Base-by-base conservation (phyloP, 1,284 basidiomycete genomes). In the Trametes pubescens region DNA sequence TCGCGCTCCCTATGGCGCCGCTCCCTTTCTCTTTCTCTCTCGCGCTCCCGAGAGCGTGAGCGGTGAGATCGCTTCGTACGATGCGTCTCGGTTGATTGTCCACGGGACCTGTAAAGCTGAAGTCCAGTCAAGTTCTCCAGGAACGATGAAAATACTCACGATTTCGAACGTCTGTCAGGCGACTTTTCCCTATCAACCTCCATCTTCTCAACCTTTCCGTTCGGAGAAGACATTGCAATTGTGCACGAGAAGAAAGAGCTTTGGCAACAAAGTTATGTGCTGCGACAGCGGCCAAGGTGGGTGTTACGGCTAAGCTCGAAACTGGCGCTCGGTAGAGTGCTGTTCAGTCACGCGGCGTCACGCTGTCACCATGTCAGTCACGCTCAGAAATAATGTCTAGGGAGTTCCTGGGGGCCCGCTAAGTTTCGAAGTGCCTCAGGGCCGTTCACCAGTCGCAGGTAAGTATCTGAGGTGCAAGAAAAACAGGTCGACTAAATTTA, bases 51-150 rank as follows among this genome's bases (percentile, higher is more conserved):
- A 40, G 91, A 92, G 56, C 79, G 78, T 24, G 92, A 93, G 65
- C 86, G 82, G 71, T 91, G 89, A 48, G 91, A 93, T 64, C 84
- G 83, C 69, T 82, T 83, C 37, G 90, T 91, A 52, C 84, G 85
- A 68, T 86, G 84, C 22, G 90, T 92, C 72, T 92, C 91, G 47
- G 86, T 86, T 14, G 90, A 92, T 73, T 85, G 85, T 73, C 88
- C 88, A 68, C 88, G 86, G 68, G 88, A 87, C 59, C 88, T 90
- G 67, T 49, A 61, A 53, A 21, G 16, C 6, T 48, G 48, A 57
- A 65, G 57, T 66, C 60, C 53, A 61, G 62, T 58, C 21, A 51
- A 16, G 60, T 53, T 48, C 59, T 43, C 51, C 68, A 51, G 49
- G 61, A 64, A 24, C 57, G 46, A 32, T 37, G 62, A 68, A 59